A percentile compares a stretch with the other conserved stretches of the same genome.
These are phyloP conservation scores for Boletellus emodensis DNA, from an alignment of 768 basidiomycete genomes.

Conservation along the genomic window DNA sequence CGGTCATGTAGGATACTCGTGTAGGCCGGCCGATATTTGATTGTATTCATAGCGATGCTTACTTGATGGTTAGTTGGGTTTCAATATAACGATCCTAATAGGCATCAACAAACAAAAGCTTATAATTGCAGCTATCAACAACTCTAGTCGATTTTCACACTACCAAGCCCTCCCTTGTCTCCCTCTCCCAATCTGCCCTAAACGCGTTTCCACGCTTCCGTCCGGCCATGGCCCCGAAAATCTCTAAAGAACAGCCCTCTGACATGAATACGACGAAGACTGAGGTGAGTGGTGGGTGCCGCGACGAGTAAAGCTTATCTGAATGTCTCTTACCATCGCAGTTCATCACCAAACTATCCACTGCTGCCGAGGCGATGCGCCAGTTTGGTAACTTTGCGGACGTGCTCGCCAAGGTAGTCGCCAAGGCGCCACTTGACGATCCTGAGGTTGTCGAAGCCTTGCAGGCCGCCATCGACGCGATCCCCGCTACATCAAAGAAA, in stretches of 20 bases:
- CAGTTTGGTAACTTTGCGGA: conserved; percentile 60
- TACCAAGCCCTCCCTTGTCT: conserved; percentile 39
- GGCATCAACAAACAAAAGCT: conserved; percentile 38
- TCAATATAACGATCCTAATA: conserved; percentile 36
- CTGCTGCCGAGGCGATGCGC: conserved; percentile 61
- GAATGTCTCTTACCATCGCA: conserved; percentile 29
- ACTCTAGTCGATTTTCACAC: conserved; percentile 36
- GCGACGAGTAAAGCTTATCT: conserved; percentile 11
- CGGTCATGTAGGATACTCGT: conserved; percentile 7
- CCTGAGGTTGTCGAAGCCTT: conserved; percentile 26
- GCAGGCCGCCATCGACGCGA: conserved; percentile 30
- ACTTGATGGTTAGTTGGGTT: conserved; percentile 36
- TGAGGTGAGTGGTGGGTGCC: conserved; percentile 26
- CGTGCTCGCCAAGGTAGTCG: conserved; percentile 49
- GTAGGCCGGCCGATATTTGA: conserved; percentile 8
- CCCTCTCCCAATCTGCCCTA: conserved; percentile 17
- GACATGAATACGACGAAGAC: conserved; percentile 28
- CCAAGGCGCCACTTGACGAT: conserved; percentile 34
- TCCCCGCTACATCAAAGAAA: conserved; percentile 41
- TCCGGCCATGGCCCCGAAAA: conserved; percentile 25
- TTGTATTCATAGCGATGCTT: conserved; percentile 25
- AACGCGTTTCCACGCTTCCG: conserved; percentile 25
- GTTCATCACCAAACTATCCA: conserved; percentile 52
- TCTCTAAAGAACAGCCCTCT: conserved; percentile 20
- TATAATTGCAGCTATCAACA: conserved; percentile 39